A percentile compares a stretch with the other conserved stretches of the same genome.
These are phyloP conservation scores for Kokia cookei DNA, from an alignment of 441 rosid genomes.

Conservation along the genomic window DNA sequence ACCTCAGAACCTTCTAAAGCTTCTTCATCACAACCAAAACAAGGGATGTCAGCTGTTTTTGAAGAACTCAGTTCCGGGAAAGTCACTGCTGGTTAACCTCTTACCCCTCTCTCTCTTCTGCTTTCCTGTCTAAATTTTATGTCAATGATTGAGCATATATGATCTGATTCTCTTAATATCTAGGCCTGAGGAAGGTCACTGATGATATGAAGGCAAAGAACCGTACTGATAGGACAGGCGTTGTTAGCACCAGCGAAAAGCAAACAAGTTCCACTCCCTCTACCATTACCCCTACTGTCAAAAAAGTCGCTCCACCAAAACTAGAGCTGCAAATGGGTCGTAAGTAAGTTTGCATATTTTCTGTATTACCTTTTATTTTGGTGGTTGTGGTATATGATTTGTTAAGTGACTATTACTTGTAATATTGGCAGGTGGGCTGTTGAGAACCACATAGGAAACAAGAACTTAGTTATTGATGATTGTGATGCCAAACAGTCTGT, in stretches of 20 bases:
- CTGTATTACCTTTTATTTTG: not conserved
- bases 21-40: slow-evolving; percentile 72
- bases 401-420: slow-evolving; percentile 5
- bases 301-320: slow-evolving; percentile 76
- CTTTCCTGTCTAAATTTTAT: slow-evolving; percentile 7
- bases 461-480: slow-evolving; percentile 76
- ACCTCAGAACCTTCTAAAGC: slow-evolving; percentile 62
- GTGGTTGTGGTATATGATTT: slow-evolving; percentile 1
- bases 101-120: slow-evolving; percentile 10
- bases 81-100: slow-evolving; percentile 60
- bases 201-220: slow-evolving; percentile 94
- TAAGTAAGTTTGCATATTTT: slow-evolving; percentile 48
- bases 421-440: slow-evolving; percentile 71
- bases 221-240: slow-evolving; percentile 63
- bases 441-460: slow-evolving; percentile 88
- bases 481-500: slow-evolving; percentile 94
- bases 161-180: slow-evolving; percentile 9
- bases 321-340: slow-evolving; percentile 98
- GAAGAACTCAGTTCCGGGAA: slow-evolving; percentile 71
- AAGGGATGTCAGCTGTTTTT: slow-evolving; percentile 94
- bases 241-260: slow-evolving; percentile 56
- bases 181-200: slow-evolving; percentile 87
- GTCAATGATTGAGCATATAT: slow-evolving; percentile 5
- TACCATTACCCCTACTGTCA: slow-evolving; percentile 35
- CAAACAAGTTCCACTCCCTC: slow-evolving; percentile 37